Conservation (phyloP, 2,329 filamentous ascomycete genomes). For the Penicillium palitans region DNA sequence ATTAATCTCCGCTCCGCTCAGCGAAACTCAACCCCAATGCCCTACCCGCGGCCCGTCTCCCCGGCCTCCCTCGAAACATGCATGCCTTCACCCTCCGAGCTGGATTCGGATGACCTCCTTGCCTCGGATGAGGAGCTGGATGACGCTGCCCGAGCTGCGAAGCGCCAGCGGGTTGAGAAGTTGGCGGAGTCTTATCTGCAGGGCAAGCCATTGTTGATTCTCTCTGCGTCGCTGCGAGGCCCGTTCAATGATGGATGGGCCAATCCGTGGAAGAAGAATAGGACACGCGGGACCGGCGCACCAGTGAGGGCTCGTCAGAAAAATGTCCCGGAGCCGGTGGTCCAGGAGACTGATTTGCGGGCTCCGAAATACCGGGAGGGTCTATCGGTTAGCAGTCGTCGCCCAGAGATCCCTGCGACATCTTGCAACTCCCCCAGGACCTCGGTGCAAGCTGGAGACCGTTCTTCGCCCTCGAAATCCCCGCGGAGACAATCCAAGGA, state of each 20-base stretch:
- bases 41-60: conserved; percentile 33
- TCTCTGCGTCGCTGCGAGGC: conserved; percentile 47
- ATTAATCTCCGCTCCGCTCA: conserved; percentile 1
- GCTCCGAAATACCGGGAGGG: conserved; percentile 23
- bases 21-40: conserved; percentile 31
- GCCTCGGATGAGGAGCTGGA: conserved; percentile 45
- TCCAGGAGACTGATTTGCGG: conserved; percentile 32
- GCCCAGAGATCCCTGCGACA: neutral
- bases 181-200: conserved; percentile 45
- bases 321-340: conserved; percentile 18
- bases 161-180: conserved; percentile 46
- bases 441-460: neutral
- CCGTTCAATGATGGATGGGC: conserved; percentile 48
- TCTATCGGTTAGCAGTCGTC: conserved; percentile 6
- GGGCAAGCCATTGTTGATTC: conserved; percentile 47
- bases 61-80: conserved; percentile 40
- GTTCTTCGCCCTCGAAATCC: conserved; percentile 1
- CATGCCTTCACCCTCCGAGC: conserved; percentile 25
- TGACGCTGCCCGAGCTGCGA: conserved; percentile 34
- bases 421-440: neutral
- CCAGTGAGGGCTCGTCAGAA: neutral
- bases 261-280: conserved; percentile 47
- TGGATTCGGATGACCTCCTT: conserved; percentile 30
- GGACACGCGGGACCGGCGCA: conserved; percentile 7
- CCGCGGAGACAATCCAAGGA: neutral